phyloP scores from a whole-genome alignment of 306 rosid genomes.

The Acacia melanoxylon region DNA sequence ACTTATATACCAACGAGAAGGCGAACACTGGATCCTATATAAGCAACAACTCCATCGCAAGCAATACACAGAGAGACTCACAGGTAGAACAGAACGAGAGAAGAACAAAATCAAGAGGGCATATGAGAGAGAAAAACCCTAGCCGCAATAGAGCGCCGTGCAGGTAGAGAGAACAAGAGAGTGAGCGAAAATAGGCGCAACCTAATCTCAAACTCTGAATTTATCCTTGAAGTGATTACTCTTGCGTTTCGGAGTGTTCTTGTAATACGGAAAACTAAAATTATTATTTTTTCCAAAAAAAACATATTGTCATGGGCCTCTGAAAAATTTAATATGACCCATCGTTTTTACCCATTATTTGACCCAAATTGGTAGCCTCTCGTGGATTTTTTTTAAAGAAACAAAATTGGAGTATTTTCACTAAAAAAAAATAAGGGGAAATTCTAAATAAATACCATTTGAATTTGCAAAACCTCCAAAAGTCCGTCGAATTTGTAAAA shows the following conservation, averaged over 20 bases:
- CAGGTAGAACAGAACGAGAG: conserved; percentile 29
- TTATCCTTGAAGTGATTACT: conserved; percentile 16
- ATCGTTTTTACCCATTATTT: neutral
- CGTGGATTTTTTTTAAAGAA: neutral
- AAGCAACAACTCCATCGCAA: conserved; percentile 47
- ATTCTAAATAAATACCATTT: too few relatives aligned
- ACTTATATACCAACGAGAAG: conserved; percentile 26
- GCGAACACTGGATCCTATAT: conserved; percentile 38
- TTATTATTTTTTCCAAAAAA: neutral
- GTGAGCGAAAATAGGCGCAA: conserved; percentile 9
- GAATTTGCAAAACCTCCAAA: too few relatives aligned
- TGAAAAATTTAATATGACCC: neutral
- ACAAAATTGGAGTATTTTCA: neutral
- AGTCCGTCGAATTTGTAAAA: too few relatives aligned
- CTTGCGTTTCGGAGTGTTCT: neutral
- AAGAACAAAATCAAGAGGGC: neutral
- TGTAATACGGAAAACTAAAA: neutral
- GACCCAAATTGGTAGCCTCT: neutral
- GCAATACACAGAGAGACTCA: neutral
- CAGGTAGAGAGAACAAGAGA: neutral
- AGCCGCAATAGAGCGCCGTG: conserved; percentile 60
- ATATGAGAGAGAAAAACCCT: conserved; percentile 52
- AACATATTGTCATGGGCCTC: neutral
- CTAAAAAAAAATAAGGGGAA: too few relatives aligned
- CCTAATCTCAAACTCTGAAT: conserved; percentile 47